Evolutionary conservation across 139 green algal species (phyloP), one percentile per base, ranked within the genome.

Genomic region (Chlorella sp.): DNA sequence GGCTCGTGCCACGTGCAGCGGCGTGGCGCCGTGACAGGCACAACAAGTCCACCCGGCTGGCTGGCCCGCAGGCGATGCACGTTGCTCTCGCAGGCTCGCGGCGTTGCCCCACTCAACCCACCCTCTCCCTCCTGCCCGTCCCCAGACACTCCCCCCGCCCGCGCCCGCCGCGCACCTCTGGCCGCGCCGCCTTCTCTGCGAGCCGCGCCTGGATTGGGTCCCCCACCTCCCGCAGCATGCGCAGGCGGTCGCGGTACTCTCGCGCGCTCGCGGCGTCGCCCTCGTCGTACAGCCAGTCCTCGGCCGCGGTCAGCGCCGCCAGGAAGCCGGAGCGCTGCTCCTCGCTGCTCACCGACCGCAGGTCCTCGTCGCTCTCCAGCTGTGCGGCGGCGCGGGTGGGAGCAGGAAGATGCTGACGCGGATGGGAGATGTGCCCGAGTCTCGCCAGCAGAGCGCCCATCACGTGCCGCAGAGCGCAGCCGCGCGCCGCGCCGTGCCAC

Each of bases 271-370:
- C 86, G 11, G 76, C 72, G 31, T 93, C 94, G 23, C 91, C 94
- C 43, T 97, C 93, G 60, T 87, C 89, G 64, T 98, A 98, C 80
- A 98, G 83, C 95, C 95, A 98, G 76, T 98, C 95, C 87, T 98
- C 95, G 11, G 79, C 83, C 7, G 90, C 89, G 43, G 40, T 88
- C 29, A 98, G 86, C 60, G 83, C 60, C 21, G 48, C 67, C 7
- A 60, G 53, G 70, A 97, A 91, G 25, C 27, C 59, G 15, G 86
- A 63, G 17, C 94, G 86, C 86, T 91, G 76, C 69, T 88, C 90
- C 65, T 93, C 85, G 0, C 87, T 97, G 42, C 83, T 95, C 42
- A 97, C 93, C 67, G 87, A 80, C 35, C 79, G 38, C 35, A 89
- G 40, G 5, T 62, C 76, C 61, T 83, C 80, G 51, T 84, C 79